Evolutionary conservation across 2,329 filamentous ascomycete species (phyloP).

Genomic region (Didymella keratinophila): DNA sequence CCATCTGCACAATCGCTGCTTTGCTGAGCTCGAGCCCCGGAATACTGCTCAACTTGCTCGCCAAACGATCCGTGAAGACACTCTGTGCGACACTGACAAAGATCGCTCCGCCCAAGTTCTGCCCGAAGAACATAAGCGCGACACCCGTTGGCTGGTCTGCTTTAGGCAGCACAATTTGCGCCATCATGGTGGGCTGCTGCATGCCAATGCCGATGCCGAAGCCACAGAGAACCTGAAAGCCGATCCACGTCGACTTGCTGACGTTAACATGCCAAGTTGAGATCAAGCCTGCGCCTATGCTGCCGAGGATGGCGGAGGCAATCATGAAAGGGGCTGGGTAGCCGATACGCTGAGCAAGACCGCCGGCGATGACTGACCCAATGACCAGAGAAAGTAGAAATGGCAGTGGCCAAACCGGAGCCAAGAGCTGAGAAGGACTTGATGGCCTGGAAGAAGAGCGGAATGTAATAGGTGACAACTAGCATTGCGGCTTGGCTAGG

Average conservation of each 20-base stretch:
- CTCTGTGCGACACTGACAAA: conserved; percentile 55
- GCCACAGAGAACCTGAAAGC: conserved; percentile 33
- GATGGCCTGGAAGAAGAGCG: conserved; percentile 34
- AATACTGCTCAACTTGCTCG: conserved; percentile 17
- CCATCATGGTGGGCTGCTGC: conserved; percentile 50
- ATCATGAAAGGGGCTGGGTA: conserved; percentile 55
- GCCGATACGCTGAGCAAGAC: conserved; percentile 46
- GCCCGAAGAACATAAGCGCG: conserved; percentile 51
- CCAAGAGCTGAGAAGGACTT: conserved; percentile 20
- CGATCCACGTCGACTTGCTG: conserved; percentile 32
- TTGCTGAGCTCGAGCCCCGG: conserved; percentile 12
- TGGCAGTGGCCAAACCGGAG: conserved; percentile 27
- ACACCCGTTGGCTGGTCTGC: conserved; percentile 45
- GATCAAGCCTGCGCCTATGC: conserved; percentile 52
- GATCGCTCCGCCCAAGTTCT: conserved; percentile 54
- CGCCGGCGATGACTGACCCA: conserved; percentile 36
- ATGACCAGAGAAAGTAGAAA: conserved; percentile 26
- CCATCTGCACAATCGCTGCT: conserved; percentile 3
- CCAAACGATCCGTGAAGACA: conserved; percentile 23
- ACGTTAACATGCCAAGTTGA: conserved; percentile 47
- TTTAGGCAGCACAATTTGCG: conserved; percentile 48
- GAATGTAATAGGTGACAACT: conserved; percentile 25
- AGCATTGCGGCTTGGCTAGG: conserved; percentile 13
- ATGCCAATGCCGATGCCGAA: conserved; percentile 51
- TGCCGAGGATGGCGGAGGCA: conserved; percentile 40